Base-by-base conservation (phyloP, 2,329 filamentous ascomycete species). In the Fusarium sororula region DNA sequence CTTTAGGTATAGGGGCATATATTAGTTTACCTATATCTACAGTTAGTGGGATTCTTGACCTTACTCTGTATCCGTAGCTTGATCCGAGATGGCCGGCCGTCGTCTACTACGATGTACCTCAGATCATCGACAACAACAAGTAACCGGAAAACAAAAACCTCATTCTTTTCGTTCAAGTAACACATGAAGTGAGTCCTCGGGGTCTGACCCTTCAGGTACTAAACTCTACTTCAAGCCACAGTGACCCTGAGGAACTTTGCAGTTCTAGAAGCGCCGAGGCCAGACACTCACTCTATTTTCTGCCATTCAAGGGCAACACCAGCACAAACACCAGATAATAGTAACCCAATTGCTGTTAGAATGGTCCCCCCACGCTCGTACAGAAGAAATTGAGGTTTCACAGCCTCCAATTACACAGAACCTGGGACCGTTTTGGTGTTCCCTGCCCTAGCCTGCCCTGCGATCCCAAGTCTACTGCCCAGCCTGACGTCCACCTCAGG, bases 171-270 rank as follows among this genome's bases (percentile, higher is more conserved):
- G 39, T 41, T 61, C 17, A 39, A n/a, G 42, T 41, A 51, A 30
- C 57, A 51, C 35, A 15, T 17, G 24, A 56, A 35, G 20, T 13
- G 12, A 63, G 28, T n/a, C 41, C 26, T 47, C 42, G 24, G 20
- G 30, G 32, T n/a, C 38, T 39, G 56, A 50, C 48, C 30, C 53
- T 66, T 68, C 71, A 74, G 71, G 71, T 54, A 74, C 71, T 63
- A 54, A 74, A 74, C 71, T 74, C 48, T 72, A 48, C 57, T 70
- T 35, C 53, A 74, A 74, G 71, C 71, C 71, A 74, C 71, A 45
- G 57, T 73, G 57, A 68, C 56, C 55, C 59, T 67, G 48, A 72
- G 63, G 68, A 59, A 57, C 32, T 66, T 42, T 66, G 51, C 48
- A 45, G 58, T 68, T 74, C 71, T 72, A 68, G 71, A 74, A 74